A percentile compares a stretch with the other conserved stretches of the same genome.
Evolutionary conservation across 495 filamentous ascomycete genomes (phyloP).

Genomic region (Daldinia concentrica): DNA sequence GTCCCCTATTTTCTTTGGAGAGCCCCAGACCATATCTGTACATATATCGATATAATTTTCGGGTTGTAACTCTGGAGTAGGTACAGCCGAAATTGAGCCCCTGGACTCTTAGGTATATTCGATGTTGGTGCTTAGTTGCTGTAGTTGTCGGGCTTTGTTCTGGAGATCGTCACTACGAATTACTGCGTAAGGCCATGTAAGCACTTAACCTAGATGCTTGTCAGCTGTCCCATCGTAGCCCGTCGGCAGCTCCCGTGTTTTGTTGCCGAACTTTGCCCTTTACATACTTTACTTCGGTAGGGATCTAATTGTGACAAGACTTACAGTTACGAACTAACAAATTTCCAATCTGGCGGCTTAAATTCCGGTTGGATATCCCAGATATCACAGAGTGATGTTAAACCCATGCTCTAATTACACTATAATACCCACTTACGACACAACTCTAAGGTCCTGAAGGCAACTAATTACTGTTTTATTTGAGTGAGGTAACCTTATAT

Average conservation of each 20-base stretch:
- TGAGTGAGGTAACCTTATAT: too few species aligned
- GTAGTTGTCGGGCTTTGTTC: not conserved
- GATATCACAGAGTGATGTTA: not conserved
- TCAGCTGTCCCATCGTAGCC: not conserved
- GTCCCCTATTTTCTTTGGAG: constrained; percentile 5
- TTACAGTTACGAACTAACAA: constrained; percentile 4
- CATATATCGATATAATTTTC: not conserved
- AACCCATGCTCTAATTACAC: not conserved
- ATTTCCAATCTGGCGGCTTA: constrained; percentile 18
- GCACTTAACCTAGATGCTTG: not conserved
- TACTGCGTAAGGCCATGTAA: not conserved
- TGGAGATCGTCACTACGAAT: not conserved
- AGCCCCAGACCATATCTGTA: not conserved
- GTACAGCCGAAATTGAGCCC: constrained; percentile 10
- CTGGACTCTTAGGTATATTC: not conserved
- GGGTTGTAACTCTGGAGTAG: constrained; percentile 5
- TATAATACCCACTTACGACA: not conserved
- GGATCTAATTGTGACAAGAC: constrained; percentile 8
- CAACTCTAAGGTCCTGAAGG: not conserved
- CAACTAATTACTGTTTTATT: not conserved
- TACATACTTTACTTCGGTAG: not conserved
- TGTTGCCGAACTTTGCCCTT: not conserved
- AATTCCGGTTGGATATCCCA: constrained; percentile 15
- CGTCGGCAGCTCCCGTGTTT: constrained; percentile 4
- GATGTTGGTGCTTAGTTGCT: not conserved